Evolutionary conservation across 1,139 yeast species (phyloP).

Genomic region (Blastobotrys petasosporus): DNA sequence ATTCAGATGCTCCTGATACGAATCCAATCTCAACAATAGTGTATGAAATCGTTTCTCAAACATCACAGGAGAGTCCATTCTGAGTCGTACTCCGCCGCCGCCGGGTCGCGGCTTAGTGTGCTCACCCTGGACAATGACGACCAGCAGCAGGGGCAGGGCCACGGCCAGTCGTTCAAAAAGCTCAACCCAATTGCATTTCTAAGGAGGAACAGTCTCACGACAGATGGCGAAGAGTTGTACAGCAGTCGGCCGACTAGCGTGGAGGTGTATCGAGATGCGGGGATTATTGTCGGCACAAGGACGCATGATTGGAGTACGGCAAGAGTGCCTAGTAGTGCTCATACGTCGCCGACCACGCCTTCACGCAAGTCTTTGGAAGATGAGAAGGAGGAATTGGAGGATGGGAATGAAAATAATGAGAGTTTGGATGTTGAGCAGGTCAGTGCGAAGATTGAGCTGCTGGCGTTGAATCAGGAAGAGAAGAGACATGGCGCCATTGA

Average conservation of each 20-base stretch:
- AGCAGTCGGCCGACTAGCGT: slow-evolving; percentile 6
- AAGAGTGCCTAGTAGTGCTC: neutral
- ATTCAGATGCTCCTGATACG: too few relatives aligned
- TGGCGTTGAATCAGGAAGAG: slow-evolving; percentile 1
- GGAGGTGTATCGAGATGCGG: slow-evolving; percentile 27
- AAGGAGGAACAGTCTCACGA: slow-evolving; percentile 14
- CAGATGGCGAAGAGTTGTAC: slow-evolving; percentile 3
- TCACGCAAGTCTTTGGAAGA: neutral
- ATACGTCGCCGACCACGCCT: neutral
- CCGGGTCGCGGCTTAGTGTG: slow-evolving; percentile 4
- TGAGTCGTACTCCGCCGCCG: slow-evolving; percentile 7
- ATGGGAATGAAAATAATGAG: neutral
- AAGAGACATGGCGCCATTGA: slow-evolving; percentile 1
- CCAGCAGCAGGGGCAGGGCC: slow-evolving; percentile 11
- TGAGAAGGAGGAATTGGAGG: neutral
- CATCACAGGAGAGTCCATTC: slow-evolving; percentile 16
- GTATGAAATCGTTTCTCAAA: slow-evolving; percentile 24
- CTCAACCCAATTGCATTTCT: slow-evolving; percentile 26
- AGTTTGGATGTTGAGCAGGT: neutral
- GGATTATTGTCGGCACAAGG: slow-evolving; percentile 32
- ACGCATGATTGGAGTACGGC: slow-evolving; percentile 31
- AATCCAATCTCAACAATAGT: too few relatives aligned
- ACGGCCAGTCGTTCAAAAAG: slow-evolving; percentile 20
- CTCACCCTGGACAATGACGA: slow-evolving; percentile 7
- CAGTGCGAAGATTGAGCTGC: neutral